Base-by-base conservation (phyloP, 306 rosid species). In the Vigna radiata region DNA sequence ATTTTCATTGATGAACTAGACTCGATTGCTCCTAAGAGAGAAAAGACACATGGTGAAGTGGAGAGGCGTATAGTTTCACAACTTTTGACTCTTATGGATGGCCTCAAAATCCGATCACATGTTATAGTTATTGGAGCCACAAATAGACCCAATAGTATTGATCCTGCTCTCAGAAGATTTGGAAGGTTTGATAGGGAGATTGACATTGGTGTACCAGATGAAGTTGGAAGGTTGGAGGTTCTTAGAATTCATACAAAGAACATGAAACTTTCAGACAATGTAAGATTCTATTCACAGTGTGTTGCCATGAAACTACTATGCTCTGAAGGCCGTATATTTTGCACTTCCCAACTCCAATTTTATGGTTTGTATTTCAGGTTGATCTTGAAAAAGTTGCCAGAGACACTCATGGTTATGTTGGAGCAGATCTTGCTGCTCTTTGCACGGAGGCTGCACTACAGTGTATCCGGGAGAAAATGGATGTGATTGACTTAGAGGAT, bases 401-500 rank as follows among this genome's bases (percentile, higher is more conserved):
- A 75, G 89, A 90, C 76, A 86, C 95, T 16, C 92, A 87, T 68
- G 93, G 93, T 83, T 89, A 83, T 85, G 91, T 89, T 8, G 93
- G 93, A 7, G 63, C 91, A 17, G 93, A 87, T 82, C 89, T 89
- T 62, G 91, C 93, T 27, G 87, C 93, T 67, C 88, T 87, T 47
- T 89, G 89, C 83, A 85, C 93, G 48, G 93, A 89, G 85, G 89
- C 93, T 70, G 91, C 93, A n/a, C 87, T 89, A 3, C 91, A 89
- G 48, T 89, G 93, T 68, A 89, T 89, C 58, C 77, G 88, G 36
- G 93, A 89, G 89, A 89, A 89, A 77, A 89, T 89, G 91, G 91
- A 89, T 59, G 88, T 89, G 36, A 87, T 89, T 43, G 89, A 87
- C 83, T 79, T 87, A n/a, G 93, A 89, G 72, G 93, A 89, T 71